Conservation (phyloP, 805 yeast species). For the Wickerhamiella bombiphila region DNA sequence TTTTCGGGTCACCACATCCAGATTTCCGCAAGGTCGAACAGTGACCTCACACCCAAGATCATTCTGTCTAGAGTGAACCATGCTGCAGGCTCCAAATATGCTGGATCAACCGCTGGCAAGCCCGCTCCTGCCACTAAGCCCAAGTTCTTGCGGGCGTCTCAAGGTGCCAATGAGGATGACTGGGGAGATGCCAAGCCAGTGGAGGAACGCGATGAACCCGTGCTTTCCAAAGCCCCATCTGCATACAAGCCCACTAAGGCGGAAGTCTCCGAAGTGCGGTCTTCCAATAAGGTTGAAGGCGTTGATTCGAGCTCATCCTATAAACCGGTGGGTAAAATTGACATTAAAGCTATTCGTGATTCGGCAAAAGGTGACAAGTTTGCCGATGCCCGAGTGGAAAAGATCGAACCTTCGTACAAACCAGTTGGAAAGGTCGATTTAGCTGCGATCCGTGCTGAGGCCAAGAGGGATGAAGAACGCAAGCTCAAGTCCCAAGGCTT, state of each 20-base stretch:
- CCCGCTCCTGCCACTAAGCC: slow-evolving; percentile 22
- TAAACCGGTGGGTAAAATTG: slow-evolving; percentile 25
- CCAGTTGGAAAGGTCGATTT: slow-evolving; percentile 50
- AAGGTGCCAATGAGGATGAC: slow-evolving; percentile 37
- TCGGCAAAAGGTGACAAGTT: slow-evolving; percentile 18
- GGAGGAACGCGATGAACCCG: slow-evolving; percentile 18
- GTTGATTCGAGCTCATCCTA: slow-evolving; percentile 20
- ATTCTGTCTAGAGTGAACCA: slow-evolving; percentile 63
- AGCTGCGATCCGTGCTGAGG: slow-evolving; percentile 29
- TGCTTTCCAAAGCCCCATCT: slow-evolving; percentile 28
- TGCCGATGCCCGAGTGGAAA: slow-evolving; percentile 23
- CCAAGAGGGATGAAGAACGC: slow-evolving; percentile 16
- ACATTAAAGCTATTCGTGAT: slow-evolving; percentile 21
- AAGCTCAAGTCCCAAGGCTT: slow-evolving; percentile 9
- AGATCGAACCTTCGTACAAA: slow-evolving; percentile 35
- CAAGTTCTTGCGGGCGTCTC: slow-evolving; percentile 23
- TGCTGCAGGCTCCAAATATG: slow-evolving; percentile 93
- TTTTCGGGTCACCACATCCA: slow-evolving; percentile 79
- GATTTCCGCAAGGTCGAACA: slow-evolving; percentile 87
- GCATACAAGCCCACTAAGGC: slow-evolving; percentile 58
- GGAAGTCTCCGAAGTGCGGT: slow-evolving; percentile 29
- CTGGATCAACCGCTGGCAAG: slow-evolving; percentile 29
- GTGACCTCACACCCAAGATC: slow-evolving; percentile 71
- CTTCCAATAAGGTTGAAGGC: slow-evolving; percentile 7
- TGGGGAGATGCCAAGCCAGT: slow-evolving; percentile 45